Evolutionary conservation across 2,329 filamentous ascomycete species (phyloP).

Genomic region (Niveomyces coronatus): DNA sequence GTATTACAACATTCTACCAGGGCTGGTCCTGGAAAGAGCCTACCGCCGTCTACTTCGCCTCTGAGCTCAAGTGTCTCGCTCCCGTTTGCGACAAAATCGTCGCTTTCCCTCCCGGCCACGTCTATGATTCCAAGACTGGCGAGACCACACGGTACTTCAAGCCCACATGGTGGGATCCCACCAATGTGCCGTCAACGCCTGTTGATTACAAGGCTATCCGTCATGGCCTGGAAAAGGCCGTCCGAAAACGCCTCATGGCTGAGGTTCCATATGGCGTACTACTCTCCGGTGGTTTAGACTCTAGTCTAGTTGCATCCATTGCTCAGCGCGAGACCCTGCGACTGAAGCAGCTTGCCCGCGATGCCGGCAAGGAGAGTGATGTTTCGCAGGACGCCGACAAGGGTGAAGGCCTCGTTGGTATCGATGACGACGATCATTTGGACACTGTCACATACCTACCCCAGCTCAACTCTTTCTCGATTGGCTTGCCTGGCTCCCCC

Average conservation of each 20-base stretch:
- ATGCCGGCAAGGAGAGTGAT: constrained; percentile 33
- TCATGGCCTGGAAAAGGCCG: constrained; percentile 75
- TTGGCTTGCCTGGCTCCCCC: constrained; percentile 84
- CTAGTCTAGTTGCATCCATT: constrained; percentile 87
- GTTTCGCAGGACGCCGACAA: constrained; percentile 45
- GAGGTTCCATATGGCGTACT: constrained; percentile 97
- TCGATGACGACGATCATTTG: constrained; percentile 84
- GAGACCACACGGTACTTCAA: constrained; percentile 80
- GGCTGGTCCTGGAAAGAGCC: constrained; percentile 79
- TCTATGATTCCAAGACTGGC: constrained; percentile 91
- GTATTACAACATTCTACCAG: constrained; percentile 95
- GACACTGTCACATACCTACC: constrained; percentile 85
- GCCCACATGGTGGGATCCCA: constrained; percentile 83
- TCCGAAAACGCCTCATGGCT: constrained; percentile 95
- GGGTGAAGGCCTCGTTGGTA: constrained; percentile 73
- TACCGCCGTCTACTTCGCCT: constrained; percentile 86
- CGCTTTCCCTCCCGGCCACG: constrained; percentile 86
- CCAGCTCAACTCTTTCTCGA: constrained; percentile 97
- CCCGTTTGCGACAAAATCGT: constrained; percentile 93
- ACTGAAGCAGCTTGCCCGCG: constrained; percentile 54
- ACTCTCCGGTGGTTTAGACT: constrained; percentile 90
- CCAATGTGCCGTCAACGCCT: constrained; percentile 66
- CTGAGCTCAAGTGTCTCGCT: constrained; percentile 88
- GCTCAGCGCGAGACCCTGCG: constrained; percentile 85
- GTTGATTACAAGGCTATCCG: constrained; percentile 77